A percentile compares a stretch with the other conserved stretches of the same genome.
Evolutionary conservation across 129 eudicot species (phyloP).

Genomic region (Cynara cardunculus): DNA sequence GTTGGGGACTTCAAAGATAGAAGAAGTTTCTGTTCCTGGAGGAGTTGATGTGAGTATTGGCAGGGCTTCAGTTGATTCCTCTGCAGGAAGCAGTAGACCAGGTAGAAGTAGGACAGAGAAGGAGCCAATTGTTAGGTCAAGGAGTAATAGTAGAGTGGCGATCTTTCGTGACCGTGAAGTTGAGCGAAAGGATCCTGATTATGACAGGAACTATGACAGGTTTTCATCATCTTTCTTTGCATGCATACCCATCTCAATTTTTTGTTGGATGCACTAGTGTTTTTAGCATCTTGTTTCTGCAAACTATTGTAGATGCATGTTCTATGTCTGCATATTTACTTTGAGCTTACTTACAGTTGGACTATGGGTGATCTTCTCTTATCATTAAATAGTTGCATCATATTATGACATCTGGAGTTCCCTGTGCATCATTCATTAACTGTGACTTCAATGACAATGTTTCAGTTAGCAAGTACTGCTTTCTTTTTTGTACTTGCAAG

Average conservation of each 20-base stretch:
- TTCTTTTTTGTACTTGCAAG: not conserved
- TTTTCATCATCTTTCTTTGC: conserved; percentile 11
- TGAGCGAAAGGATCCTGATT: conserved; percentile 94
- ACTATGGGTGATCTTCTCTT: not conserved
- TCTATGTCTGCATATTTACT: not conserved
- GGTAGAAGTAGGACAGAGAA: conserved; percentile 71
- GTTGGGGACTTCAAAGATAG: conserved; percentile 38
- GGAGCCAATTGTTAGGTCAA: conserved; percentile 72
- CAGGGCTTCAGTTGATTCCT: conserved; percentile 52
- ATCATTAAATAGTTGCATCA: not conserved
- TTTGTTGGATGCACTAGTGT: not conserved
- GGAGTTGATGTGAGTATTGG: conserved; percentile 48
- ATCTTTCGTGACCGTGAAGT: conserved; percentile 90
- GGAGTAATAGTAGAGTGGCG: conserved; percentile 73
- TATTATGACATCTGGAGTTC: not conserved
- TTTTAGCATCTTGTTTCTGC: not conserved
- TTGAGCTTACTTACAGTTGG: not conserved
- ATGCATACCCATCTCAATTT: not conserved
- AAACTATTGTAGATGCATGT: not conserved
- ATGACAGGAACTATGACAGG: conserved; percentile 89
- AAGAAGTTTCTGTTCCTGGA: conserved; percentile 46
- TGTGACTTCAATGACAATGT: too few species aligned
- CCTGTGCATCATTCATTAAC: not conserved
- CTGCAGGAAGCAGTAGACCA: conserved; percentile 74
- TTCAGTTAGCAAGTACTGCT: not conserved